Conservation (phyloP, 148 eudicot genomes). For the Fallopia convolvulus region DNA sequence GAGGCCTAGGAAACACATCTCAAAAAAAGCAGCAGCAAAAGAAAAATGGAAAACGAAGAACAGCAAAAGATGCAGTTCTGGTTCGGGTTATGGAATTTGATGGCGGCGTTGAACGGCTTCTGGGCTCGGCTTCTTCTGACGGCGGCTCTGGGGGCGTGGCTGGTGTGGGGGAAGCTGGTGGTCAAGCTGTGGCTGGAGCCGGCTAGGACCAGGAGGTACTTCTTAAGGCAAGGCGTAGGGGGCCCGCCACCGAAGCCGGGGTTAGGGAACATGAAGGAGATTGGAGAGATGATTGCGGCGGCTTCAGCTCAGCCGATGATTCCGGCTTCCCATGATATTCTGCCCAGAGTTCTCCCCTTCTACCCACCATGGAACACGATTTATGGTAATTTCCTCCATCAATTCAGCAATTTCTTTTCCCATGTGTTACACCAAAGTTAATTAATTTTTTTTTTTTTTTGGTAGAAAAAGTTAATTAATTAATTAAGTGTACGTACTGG, state of each 20-base stretch:
- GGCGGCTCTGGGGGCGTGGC: slow-evolving; percentile 4
- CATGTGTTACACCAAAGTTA: no score
- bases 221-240: slow-evolving; percentile 65
- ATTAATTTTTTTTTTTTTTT: no score
- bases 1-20: no score
- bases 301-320: slow-evolving; percentile 67
- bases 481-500: no score
- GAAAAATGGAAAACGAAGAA: no score
- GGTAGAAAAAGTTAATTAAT: no score
- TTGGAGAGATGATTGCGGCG: slow-evolving; percentile 56
- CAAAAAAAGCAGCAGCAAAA: no score
- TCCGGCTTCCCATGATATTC: slow-evolving; percentile 59
- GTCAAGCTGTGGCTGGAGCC: slow-evolving; percentile 72
- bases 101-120: background rate
- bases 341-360: slow-evolving; percentile 87
- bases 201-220: slow-evolving; percentile 44
- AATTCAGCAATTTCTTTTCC: no score
- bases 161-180: slow-evolving; percentile 32
- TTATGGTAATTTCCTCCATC: slow-evolving; percentile 83
- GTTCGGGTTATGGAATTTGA: background rate
- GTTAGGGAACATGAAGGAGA: slow-evolving; percentile 70
- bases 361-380: slow-evolving; percentile 91
- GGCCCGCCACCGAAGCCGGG: slow-evolving; percentile 65
- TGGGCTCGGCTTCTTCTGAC: background rate
- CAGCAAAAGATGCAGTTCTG: background rate